Percentiles rank a stretch among this genome's conserved stretches.
These are phyloP conservation scores for Aspergillus hancockii DNA, from an alignment of 495 filamentous ascomycete species.

Conservation along the genomic window DNA sequence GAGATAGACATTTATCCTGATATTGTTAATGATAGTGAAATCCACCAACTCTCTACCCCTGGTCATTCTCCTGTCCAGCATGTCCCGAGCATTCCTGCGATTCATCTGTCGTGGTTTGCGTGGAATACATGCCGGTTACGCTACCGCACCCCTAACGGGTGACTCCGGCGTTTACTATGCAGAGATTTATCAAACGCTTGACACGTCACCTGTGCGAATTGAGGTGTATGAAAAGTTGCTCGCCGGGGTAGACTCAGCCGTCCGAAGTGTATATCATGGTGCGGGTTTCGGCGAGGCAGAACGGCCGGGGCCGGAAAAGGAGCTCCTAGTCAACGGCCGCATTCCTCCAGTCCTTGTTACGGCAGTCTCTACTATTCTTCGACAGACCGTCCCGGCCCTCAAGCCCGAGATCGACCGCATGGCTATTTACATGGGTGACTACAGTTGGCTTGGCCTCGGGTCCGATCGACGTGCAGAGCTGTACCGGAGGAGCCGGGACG, in stretches of 20 bases:
- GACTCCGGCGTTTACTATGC: conserved; percentile 43
- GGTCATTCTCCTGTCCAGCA: conserved; percentile 69
- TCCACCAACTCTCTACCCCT: conserved; percentile 58
- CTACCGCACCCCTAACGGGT: conserved; percentile 30
- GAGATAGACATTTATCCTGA: background rate
- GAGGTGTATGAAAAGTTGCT: conserved; percentile 53
- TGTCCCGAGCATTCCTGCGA: conserved; percentile 69
- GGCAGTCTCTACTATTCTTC: conserved; percentile 45
- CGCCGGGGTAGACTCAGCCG: conserved; percentile 46
- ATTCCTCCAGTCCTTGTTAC: conserved; percentile 46
- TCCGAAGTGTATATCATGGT: conserved; percentile 48
- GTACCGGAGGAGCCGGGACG: conserved; percentile 36
- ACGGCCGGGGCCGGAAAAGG: conserved; percentile 47
- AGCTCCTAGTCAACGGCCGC: conserved; percentile 47
- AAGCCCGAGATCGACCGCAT: conserved; percentile 49
- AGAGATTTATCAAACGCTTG: conserved; percentile 44
- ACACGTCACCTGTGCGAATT: conserved; percentile 43
- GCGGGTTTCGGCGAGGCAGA: conserved; percentile 49
- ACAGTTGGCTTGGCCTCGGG: conserved; percentile 51
- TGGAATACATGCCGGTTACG: conserved; percentile 39
- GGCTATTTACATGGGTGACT: conserved; percentile 49
- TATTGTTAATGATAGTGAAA: conserved; percentile 40
- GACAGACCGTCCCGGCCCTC: conserved; percentile 38
- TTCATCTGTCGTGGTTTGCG: conserved; percentile 66
- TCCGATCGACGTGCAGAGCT: conserved; percentile 38